A percentile compares a stretch with the other conserved stretches of the same genome.
Conservation (phyloP, 306 rosid species). For the Casuarina equisetifolia region DNA sequence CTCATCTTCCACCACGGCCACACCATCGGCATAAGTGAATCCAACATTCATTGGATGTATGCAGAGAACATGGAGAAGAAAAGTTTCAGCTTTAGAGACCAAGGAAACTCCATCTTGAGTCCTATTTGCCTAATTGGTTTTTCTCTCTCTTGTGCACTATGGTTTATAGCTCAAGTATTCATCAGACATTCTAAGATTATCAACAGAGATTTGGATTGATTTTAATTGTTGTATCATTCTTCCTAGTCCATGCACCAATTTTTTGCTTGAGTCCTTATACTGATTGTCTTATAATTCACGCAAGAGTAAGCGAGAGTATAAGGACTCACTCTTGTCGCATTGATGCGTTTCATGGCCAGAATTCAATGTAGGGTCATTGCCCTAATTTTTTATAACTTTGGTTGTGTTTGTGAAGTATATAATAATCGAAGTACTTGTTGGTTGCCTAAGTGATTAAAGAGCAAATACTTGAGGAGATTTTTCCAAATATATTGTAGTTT, state of each 20-base stretch:
- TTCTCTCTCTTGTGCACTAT: constrained; percentile 53
- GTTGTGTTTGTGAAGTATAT: too few relatives aligned
- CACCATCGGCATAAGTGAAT: constrained; percentile 44
- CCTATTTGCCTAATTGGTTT: constrained; percentile 42
- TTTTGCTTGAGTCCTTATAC: too few relatives aligned
- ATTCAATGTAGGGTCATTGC: constrained; percentile 64
- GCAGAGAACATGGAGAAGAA: constrained; percentile 34
- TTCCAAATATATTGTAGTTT: too few relatives aligned
- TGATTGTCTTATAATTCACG: constrained; percentile 37
- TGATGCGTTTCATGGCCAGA: constrained; percentile 60
- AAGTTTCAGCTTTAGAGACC: constrained; percentile 17
- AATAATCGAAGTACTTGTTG: too few relatives aligned
- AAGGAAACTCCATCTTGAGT: constrained; percentile 34
- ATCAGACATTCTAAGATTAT: not conserved
- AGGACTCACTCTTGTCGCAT: constrained; percentile 65
- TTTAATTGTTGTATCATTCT: not conserved
- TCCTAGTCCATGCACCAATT: too few relatives aligned
- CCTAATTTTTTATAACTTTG: constrained; percentile 1
- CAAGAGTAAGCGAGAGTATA: constrained; percentile 57
- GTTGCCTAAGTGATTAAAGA: too few relatives aligned
- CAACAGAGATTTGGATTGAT: not conserved
- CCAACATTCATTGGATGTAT: constrained; percentile 70
- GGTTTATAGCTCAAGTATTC: constrained; percentile 59
- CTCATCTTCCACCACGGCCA: constrained; percentile 61
- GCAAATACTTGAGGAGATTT: too few relatives aligned